Evolutionary conservation across 257 asterid species (phyloP).

Genomic region (Salvia splendens): DNA sequence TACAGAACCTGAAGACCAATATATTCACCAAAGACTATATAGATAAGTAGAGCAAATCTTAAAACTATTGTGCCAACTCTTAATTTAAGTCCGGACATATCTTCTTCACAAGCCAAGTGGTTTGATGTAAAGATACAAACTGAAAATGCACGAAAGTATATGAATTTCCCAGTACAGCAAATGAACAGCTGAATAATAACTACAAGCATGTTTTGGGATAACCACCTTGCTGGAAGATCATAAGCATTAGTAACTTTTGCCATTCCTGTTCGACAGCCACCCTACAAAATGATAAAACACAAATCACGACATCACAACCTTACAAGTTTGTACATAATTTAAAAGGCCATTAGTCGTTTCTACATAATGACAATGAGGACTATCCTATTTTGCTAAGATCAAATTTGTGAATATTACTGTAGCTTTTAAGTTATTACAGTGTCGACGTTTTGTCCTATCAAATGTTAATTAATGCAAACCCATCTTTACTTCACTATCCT

Average conservation of each 20-base stretch:
- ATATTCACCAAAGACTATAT: not conserved
- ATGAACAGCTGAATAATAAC: constrained; percentile 8
- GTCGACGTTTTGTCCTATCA: not conserved
- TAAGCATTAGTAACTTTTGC: constrained; percentile 79
- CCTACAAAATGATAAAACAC: constrained; percentile 48
- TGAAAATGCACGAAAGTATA: constrained; percentile 11
- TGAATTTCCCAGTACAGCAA: constrained; percentile 10
- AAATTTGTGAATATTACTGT: not conserved
- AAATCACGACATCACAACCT: constrained; percentile 28
- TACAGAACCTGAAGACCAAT: constrained; percentile 16
- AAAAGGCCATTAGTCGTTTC: not conserved
- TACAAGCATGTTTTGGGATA: constrained; percentile 7
- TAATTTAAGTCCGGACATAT: constrained; percentile 7
- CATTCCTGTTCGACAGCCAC: constrained; percentile 99
- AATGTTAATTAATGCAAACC: constrained; percentile 1
- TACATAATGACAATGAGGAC: not conserved
- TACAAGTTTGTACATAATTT: constrained; percentile 11
- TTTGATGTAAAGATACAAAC: constrained; percentile 3
- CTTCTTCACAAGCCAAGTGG: constrained; percentile 10
- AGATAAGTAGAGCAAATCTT: not conserved
- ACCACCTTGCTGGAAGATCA: constrained; percentile 95
- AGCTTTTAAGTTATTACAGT: constrained; percentile 2
- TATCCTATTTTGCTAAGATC: constrained; percentile 12
- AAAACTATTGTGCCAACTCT: constrained; percentile 1
- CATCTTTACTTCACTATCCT: constrained; percentile 12